Conservation (phyloP, 768 basidiomycete genomes). For the Sporobolomyces roseus region DNA sequence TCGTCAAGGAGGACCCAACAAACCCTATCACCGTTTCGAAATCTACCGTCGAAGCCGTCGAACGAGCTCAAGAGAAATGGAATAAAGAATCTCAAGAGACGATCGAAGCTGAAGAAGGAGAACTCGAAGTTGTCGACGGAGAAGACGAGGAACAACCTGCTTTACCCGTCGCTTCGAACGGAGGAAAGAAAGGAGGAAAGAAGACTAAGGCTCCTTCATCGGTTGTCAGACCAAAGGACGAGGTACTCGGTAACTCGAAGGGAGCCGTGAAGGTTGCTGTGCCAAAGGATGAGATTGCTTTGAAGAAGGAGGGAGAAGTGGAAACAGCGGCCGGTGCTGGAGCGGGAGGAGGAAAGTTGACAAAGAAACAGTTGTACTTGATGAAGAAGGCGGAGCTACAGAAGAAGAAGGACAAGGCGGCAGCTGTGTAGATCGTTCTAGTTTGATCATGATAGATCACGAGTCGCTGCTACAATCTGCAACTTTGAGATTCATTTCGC, state of each 20-base stretch:
- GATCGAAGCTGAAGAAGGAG: neutral
- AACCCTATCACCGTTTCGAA: neutral
- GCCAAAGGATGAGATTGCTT: neutral
- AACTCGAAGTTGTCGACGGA: neutral
- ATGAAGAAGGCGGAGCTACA: conserved; percentile 29
- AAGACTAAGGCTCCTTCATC: conserved; percentile 5
- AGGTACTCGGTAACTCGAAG: neutral
- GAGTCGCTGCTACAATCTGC: too few relatives aligned
- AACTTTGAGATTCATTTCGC: too few relatives aligned
- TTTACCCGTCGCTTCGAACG: neutral
- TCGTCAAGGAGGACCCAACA: conserved; percentile 52
- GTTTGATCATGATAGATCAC: too few relatives aligned
- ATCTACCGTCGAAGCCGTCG: neutral
- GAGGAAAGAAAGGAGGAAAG: conserved; percentile 18
- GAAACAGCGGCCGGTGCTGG: too few relatives aligned
- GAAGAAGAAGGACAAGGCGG: conserved; percentile 25
- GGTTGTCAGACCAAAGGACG: conserved; percentile 17
- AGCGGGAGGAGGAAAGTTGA: conserved; percentile 19
- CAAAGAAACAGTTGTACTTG: conserved; percentile 32
- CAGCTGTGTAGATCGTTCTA: neutral
- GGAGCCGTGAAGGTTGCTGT: neutral
- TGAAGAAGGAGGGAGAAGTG: neutral
- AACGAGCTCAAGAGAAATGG: conserved; percentile 23
- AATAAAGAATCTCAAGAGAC: conserved; percentile 18
- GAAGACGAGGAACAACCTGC: neutral